These are phyloP conservation scores for Kwoniella bestiolae DNA, from an alignment of 768 basidiomycete species.

Conservation along the genomic window DNA sequence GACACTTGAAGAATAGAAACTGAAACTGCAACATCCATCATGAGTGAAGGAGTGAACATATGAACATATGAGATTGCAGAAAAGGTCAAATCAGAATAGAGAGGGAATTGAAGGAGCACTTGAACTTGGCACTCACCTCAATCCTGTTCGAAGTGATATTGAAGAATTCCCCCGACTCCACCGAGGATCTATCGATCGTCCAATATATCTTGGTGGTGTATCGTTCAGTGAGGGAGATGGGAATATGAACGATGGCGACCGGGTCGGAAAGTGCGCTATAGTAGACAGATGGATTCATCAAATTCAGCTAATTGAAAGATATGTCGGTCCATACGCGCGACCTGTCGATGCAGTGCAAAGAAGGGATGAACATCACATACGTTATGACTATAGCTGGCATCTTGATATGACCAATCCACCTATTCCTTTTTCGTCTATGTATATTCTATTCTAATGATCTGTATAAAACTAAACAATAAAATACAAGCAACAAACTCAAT, in stretches of 20 bases:
- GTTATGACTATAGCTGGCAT: constrained; percentile 21
- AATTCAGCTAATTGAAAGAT: neutral
- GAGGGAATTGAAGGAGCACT: neutral
- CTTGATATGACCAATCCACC: neutral
- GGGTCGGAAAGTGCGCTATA: constrained; percentile 40
- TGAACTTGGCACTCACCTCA: constrained; percentile 36
- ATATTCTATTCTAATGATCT: neutral
- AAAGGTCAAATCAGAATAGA: no score
- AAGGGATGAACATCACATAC: neutral
- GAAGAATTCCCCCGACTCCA: constrained; percentile 45
- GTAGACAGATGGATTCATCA: neutral
- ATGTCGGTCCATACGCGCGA: no score
- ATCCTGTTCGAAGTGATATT: constrained; percentile 46
- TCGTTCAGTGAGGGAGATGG: constrained; percentile 20
- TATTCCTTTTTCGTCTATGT: neutral
- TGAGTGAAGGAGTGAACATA: no score
- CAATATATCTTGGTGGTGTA: constrained; percentile 44
- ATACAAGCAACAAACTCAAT: no score
- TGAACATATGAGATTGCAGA: no score
- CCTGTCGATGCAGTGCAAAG: no score
- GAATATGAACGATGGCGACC: constrained; percentile 49
- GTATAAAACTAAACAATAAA: neutral
- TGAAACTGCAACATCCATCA: no score
- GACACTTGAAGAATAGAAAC: neutral
- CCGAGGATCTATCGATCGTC: constrained; percentile 37